Evolutionary conservation across 495 filamentous ascomycete genomes (phyloP), one percentile per base, ranked within the genome.

Genomic region (Aspergillus kassunensis): DNA sequence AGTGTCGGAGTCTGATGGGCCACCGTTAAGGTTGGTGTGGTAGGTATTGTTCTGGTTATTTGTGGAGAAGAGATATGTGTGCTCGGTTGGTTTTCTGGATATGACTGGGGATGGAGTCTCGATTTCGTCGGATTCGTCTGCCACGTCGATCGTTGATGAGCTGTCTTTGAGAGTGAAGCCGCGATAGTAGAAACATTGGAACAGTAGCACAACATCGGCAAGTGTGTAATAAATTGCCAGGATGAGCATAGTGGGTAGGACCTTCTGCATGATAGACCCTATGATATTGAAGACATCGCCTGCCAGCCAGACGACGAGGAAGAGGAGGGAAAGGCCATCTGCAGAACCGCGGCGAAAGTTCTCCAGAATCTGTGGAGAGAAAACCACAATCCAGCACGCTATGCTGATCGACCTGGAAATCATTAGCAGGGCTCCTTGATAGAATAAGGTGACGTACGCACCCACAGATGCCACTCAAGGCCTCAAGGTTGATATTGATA

Each of bases 231-330:
- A 98, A 1, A 97, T 78, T 0, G 93, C 93, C 21, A 98, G 75
- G 36, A 97, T 97, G 42, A 89, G 83, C 93, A 98, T 98, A 0
- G 93, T 98, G 6, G 93, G 92, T 30, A 97, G 69, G 7, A 98
- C 92, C 18, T 90, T 88, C 63, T 98, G 93, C n/a, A 97, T 58
- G 4, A 96, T 81, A 13, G 90, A 89, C 5, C 93, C 93, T 3
- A 96, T 77, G 43, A 98, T 91, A 62, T 98, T 98, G 75, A 96
- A 98, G 35, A 97, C 81, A 84, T 98, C 93, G 16, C 93, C 93
- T 5, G 84, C 76, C 4, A 96, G 76, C 93, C 93, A 98, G 52
- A 95, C 79, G 40, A 91, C 77, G 57, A 98, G 80, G 68, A 98
- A 98, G 23, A 87, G 80, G 44, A 97, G 79, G 0, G 90, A 95